Evolutionary conservation across 2,329 filamentous ascomycete species (phyloP).

Genomic region (Hymenotorrendiella dingleyae): DNA sequence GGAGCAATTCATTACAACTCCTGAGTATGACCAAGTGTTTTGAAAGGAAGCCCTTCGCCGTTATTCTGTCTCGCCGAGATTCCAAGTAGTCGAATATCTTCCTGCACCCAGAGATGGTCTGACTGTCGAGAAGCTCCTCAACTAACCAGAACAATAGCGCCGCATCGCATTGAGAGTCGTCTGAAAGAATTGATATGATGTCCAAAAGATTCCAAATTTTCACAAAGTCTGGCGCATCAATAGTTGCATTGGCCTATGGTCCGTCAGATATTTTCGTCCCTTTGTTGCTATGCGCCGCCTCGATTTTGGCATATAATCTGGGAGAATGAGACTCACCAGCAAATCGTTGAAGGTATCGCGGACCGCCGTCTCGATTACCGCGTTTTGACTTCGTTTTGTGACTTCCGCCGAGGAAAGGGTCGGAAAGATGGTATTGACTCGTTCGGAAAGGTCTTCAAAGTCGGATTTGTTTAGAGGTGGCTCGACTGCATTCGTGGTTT

Average conservation of each 20-base stretch:
- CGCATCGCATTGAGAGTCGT: constrained; percentile 70
- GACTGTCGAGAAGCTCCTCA: constrained; percentile 91
- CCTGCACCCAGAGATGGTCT: constrained; percentile 87
- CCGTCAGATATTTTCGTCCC: constrained; percentile 30
- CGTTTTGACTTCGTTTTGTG: constrained; percentile 50
- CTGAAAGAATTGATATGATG: constrained; percentile 80
- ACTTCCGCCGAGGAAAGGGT: constrained; percentile 21
- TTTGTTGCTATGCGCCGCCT: constrained; percentile 22
- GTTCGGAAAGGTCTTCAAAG: constrained; percentile 44
- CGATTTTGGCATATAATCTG: too few relatives aligned
- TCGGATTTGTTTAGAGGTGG: constrained; percentile 68
- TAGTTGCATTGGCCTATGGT: constrained; percentile 63
- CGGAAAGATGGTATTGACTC: constrained; percentile 37
- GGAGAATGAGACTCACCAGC: constrained; percentile 67
- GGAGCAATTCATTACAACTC: constrained; percentile 91
- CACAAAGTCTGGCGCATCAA: constrained; percentile 72
- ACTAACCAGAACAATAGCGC: constrained; percentile 84
- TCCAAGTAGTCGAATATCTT: constrained; percentile 93
- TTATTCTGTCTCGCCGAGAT: constrained; percentile 83
- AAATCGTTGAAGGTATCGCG: constrained; percentile 74
- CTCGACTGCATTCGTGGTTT: constrained; percentile 59
- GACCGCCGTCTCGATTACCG: constrained; percentile 76
- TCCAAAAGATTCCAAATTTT: constrained; percentile 92
- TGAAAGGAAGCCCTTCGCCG: constrained; percentile 70
- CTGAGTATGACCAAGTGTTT: constrained; percentile 88